Percentiles rank a stretch among this genome's conserved stretches.
Evolutionary conservation across 2,329 filamentous ascomycete genomes (phyloP).

Genomic region (Diatrype stigma): DNA sequence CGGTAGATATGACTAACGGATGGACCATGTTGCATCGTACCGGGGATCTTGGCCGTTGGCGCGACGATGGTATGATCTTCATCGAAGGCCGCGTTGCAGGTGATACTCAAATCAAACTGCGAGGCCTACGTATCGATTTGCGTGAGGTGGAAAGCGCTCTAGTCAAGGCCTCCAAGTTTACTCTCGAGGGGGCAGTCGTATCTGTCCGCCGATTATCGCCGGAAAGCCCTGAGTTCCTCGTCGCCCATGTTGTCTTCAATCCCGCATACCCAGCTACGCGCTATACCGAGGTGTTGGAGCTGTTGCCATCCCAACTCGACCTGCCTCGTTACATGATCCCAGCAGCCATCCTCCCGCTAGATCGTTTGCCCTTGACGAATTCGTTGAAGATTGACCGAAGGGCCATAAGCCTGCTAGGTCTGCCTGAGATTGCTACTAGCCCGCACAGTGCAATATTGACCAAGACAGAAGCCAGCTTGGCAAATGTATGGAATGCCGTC

Average conservation of each 20-base stretch:
- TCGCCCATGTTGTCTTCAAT: constrained; percentile 25
- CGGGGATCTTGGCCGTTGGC: constrained; percentile 36
- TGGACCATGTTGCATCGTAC: constrained; percentile 23
- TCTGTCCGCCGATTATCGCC: constrained; percentile 8
- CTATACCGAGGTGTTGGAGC: constrained; percentile 6
- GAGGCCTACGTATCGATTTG: constrained; percentile 31
- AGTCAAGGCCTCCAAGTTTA: constrained; percentile 5
- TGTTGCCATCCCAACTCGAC: not conserved
- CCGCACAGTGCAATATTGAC: no score
- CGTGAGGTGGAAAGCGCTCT: constrained; percentile 28
- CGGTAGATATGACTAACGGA: not conserved
- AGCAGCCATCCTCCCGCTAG: not conserved
- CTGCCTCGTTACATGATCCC: constrained; percentile 16
- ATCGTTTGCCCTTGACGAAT: constrained; percentile 7
- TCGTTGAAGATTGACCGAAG: constrained; percentile 12
- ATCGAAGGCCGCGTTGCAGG: constrained; percentile 33
- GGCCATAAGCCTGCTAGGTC: constrained; percentile 6
- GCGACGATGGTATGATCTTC: constrained; percentile 30
- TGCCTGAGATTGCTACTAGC: no score
- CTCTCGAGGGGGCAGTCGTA: constrained; percentile 9
- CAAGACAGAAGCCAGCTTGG: no score
- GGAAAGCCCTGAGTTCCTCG: constrained; percentile 11
- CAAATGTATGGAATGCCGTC: no score
- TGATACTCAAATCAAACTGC: constrained; percentile 31
- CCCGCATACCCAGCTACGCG: not conserved